These are phyloP conservation scores for Phaeotremella skinneri DNA, from an alignment of 768 basidiomycete genomes.

Conservation along the genomic window DNA sequence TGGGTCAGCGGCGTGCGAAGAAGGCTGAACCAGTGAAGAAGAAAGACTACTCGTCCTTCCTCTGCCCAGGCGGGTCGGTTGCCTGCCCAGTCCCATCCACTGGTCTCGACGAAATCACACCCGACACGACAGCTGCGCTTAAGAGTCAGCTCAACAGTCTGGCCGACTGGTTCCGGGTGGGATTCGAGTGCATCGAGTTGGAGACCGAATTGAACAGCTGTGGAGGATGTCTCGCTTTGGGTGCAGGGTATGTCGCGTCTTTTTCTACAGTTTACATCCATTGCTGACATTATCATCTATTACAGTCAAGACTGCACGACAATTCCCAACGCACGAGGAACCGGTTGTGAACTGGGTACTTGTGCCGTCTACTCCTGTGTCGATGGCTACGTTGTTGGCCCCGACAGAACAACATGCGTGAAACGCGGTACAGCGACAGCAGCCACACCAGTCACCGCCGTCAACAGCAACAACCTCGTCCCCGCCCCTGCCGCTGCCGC, in stretches of 20 bases:
- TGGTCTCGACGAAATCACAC: slow-evolving; percentile 25
- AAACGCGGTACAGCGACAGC: slow-evolving; percentile 34
- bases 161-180: slow-evolving; percentile 52
- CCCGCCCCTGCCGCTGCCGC: too few relatives aligned
- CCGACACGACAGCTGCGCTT: slow-evolving; percentile 27
- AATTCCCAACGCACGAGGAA: slow-evolving; percentile 41
- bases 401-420: slow-evolving; percentile 42
- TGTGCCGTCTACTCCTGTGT: slow-evolving; percentile 48
- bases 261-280: neutral
- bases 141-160: slow-evolving; percentile 37
- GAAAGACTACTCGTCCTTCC: slow-evolving; percentile 52
- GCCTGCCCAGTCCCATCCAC: slow-evolving; percentile 44
- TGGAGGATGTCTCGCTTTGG: slow-evolving; percentile 50
- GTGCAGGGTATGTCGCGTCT: slow-evolving; percentile 42
- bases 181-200: slow-evolving; percentile 52
- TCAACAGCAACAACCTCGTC: neutral
- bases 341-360: slow-evolving; percentile 43
- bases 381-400: slow-evolving; percentile 46
- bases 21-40: slow-evolving; percentile 35
- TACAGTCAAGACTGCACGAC: slow-evolving; percentile 44
- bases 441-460: slow-evolving; percentile 35
- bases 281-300: slow-evolving; percentile 3
- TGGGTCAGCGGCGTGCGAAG: slow-evolving; percentile 38
- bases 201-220: slow-evolving; percentile 50
- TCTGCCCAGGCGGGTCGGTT: slow-evolving; percentile 47